Conservation (phyloP, 2,329 filamentous ascomycete genomes). For the Monilinia aucupariae region DNA sequence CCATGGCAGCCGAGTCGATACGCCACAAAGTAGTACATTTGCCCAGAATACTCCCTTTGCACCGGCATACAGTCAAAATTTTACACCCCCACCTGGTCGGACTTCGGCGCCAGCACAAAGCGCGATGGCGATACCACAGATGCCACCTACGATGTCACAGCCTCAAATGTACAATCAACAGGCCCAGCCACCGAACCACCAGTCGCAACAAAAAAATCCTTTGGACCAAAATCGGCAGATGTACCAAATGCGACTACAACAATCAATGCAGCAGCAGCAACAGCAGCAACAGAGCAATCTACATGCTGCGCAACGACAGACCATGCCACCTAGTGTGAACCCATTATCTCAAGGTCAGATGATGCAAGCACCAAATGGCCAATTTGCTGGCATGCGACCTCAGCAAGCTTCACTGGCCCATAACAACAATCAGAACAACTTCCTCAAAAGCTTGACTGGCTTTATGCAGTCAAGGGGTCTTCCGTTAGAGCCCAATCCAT, state of each 20-base stretch:
- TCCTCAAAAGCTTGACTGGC: slow-evolving; percentile 68
- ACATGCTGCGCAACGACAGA: slow-evolving; percentile 37
- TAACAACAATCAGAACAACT: slow-evolving; percentile 55
- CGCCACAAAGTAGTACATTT: slow-evolving; percentile 68
- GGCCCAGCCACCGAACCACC: slow-evolving; percentile 36
- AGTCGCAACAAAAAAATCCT: slow-evolving; percentile 40
- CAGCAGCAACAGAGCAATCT: slow-evolving; percentile 51
- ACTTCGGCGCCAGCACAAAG: slow-evolving; percentile 50
- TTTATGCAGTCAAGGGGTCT: slow-evolving; percentile 72
- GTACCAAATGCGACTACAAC: slow-evolving; percentile 80
- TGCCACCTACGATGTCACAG: slow-evolving; percentile 39
- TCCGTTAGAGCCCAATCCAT: slow-evolving; percentile 68
- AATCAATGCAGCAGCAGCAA: slow-evolving; percentile 62
- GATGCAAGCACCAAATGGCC: slow-evolving; percentile 53
- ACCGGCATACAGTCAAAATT: slow-evolving; percentile 54
- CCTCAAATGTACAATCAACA: slow-evolving; percentile 33
- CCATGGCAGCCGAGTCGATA: slow-evolving; percentile 58
- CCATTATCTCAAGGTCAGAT: slow-evolving; percentile 41
- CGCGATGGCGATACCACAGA: slow-evolving; percentile 47
- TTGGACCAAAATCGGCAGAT: slow-evolving; percentile 68
- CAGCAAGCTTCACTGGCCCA: slow-evolving; percentile 44
- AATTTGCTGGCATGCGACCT: slow-evolving; percentile 49
- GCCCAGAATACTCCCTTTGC: slow-evolving; percentile 54
- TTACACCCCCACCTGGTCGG: slow-evolving; percentile 50
- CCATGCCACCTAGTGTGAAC: slow-evolving; percentile 40